Evolutionary conservation across 192 early-diverging fungal genomes (phyloP).

Genomic region (Backusella sp.): DNA sequence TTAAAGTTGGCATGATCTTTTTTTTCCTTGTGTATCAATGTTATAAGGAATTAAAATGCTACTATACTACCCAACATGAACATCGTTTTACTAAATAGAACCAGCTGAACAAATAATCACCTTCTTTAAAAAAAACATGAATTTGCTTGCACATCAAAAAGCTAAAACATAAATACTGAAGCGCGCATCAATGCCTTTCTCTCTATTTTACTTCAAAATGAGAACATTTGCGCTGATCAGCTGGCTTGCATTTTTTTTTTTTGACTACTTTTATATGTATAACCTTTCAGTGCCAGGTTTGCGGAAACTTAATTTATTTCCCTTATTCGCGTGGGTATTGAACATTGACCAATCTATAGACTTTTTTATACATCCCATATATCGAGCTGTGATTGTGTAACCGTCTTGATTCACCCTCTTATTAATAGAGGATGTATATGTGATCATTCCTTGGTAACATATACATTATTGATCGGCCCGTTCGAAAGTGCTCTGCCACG

Average conservation of each 20-base stretch:
- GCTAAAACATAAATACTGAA: not conserved
- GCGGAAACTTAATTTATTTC: not conserved
- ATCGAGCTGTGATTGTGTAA: not conserved
- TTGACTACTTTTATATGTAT: no score
- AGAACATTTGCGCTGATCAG: no score
- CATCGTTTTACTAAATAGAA: not conserved
- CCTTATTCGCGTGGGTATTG: not conserved
- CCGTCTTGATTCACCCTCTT: not conserved
- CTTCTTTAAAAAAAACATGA: not conserved
- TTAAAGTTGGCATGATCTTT: slow-evolving; percentile 5
- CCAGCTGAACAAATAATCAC: not conserved
- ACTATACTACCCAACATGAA: slow-evolving; percentile 1
- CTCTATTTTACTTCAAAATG: not conserved
- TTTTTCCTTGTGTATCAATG: not conserved
- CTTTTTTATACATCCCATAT: not conserved
- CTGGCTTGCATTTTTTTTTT: no score
- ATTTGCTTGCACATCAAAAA: not conserved
- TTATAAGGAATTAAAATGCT: not conserved
- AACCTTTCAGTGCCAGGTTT: not conserved
- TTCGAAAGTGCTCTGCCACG: not conserved
- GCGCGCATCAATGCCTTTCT: not conserved
- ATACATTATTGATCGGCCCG: not conserved
- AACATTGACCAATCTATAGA: not conserved
- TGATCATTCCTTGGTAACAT: no score
- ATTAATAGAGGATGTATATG: not conserved